These are phyloP conservation scores for Boletus reticuloceps DNA, from an alignment of 768 basidiomycete species.

Conservation along the genomic window DNA sequence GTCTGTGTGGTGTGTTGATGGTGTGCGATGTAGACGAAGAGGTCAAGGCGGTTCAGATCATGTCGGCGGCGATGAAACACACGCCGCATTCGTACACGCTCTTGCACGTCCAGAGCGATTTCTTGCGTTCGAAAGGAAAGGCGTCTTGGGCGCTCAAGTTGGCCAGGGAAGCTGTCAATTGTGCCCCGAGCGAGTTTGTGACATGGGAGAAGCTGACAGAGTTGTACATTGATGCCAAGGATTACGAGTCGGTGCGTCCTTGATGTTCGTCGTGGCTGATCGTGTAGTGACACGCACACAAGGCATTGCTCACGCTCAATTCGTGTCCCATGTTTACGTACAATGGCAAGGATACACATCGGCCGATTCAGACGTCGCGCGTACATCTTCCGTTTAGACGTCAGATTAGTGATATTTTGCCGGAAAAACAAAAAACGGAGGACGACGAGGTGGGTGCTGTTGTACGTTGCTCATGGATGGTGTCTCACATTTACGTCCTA, in stretches of 20 bases:
- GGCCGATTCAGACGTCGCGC: conserved; percentile 73
- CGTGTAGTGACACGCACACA: neutral
- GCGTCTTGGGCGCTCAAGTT: conserved; percentile 88
- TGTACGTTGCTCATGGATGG: neutral
- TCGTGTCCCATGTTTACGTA: conserved; percentile 99
- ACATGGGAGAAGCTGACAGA: conserved; percentile 99
- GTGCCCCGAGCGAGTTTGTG: conserved; percentile 97
- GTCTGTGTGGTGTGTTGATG: neutral
- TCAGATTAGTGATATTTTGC: conserved; percentile 86
- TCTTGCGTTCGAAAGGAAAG: conserved; percentile 82
- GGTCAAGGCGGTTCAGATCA: conserved; percentile 96
- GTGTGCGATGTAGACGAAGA: conserved; percentile 72
- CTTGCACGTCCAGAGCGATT: conserved; percentile 93
- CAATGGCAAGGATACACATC: conserved; percentile 92
- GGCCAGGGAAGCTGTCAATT: conserved; percentile 94
- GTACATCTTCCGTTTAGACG: conserved; percentile 85
- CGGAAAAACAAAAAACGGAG: conserved; percentile 75
- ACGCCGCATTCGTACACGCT: conserved; percentile 93
- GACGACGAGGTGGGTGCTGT: conserved; percentile 67
- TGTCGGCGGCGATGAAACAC: conserved; percentile 76
- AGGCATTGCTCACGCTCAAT: conserved; percentile 88
- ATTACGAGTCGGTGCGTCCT: conserved; percentile 64
- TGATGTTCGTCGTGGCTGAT: neutral
- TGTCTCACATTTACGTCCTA: conserved; percentile 22
- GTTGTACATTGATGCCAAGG: conserved; percentile 85